phyloP scores from a whole-genome alignment of 805 yeast species.

The Priceomyces carsonii region DNA sequence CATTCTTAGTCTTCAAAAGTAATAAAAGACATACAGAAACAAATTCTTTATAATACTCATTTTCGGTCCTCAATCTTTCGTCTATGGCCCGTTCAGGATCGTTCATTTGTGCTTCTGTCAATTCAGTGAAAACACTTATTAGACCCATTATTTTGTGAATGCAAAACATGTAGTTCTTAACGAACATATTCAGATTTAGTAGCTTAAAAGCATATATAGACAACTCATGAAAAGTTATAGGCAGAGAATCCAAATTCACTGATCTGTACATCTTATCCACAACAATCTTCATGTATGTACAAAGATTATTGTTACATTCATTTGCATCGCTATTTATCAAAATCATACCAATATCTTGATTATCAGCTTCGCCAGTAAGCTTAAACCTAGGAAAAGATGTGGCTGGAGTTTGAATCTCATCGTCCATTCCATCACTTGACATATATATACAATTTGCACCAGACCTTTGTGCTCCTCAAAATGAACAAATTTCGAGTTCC shows the following conservation, averaged over 20 bases:
- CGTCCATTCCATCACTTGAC: too few relatives aligned
- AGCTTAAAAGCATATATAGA: conserved; percentile 35
- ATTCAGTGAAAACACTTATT: conserved; percentile 25
- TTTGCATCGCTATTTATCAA: conserved; percentile 38
- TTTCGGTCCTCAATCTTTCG: conserved; percentile 15
- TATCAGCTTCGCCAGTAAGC: neutral
- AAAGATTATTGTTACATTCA: conserved; percentile 41
- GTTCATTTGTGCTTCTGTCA: conserved; percentile 1
- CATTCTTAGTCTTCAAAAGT: conserved; percentile 31
- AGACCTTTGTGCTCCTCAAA: too few relatives aligned
- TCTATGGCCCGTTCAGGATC: conserved; percentile 7
- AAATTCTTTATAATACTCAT: conserved; percentile 32
- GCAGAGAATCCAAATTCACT: conserved; percentile 5
- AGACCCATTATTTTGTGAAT: conserved; percentile 40
- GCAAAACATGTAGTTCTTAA: conserved; percentile 36
- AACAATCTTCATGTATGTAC: conserved; percentile 31
- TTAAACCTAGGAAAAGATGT: conserved; percentile 13
- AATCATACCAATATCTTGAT: conserved; percentile 9
- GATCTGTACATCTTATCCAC: conserved; percentile 28
- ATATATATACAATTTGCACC: too few relatives aligned
- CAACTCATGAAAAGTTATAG: conserved; percentile 27
- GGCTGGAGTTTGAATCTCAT: conserved; percentile 3
- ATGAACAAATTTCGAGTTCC: too few relatives aligned
- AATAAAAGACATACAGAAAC: conserved; percentile 34
- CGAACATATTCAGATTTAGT: conserved; percentile 37